Conservation (phyloP, 2,329 filamentous ascomycete genomes). For the Trichoderma polysporum region DNA sequence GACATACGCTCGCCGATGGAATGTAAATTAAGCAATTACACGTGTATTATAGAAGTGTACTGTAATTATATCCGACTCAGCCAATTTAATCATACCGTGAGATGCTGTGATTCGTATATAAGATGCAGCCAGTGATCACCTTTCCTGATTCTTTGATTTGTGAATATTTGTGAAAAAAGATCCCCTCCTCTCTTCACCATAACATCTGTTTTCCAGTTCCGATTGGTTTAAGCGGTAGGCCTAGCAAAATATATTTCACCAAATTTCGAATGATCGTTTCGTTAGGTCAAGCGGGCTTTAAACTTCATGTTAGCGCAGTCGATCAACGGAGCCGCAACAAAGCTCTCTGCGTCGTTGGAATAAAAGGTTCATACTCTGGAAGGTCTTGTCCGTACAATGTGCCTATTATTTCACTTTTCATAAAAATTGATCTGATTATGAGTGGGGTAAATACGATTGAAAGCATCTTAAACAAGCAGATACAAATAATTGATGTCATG, state of each 20-base stretch:
- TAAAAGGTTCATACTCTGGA: not conserved
- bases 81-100: not conserved
- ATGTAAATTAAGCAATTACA: not conserved
- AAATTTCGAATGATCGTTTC: not conserved
- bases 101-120: no score
- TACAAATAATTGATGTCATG: not conserved
- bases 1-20: constrained; percentile 43
- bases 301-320: not conserved
- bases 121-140: no score
- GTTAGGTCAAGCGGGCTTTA: not conserved
- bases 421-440: not conserved
- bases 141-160: no score
- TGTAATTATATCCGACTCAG: not conserved
- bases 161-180: no score
- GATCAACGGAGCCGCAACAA: not conserved
- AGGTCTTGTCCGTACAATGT: not conserved
- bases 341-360: no score
- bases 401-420: not conserved
- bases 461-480: not conserved
- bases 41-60: no score
- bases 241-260: not conserved
- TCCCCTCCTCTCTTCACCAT: no score
- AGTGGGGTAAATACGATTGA: not conserved
- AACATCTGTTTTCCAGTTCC: no score
- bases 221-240: no score